phyloP scores from a whole-genome alignment of 257 asterid species.

The Jaltomata sinuosa region DNA sequence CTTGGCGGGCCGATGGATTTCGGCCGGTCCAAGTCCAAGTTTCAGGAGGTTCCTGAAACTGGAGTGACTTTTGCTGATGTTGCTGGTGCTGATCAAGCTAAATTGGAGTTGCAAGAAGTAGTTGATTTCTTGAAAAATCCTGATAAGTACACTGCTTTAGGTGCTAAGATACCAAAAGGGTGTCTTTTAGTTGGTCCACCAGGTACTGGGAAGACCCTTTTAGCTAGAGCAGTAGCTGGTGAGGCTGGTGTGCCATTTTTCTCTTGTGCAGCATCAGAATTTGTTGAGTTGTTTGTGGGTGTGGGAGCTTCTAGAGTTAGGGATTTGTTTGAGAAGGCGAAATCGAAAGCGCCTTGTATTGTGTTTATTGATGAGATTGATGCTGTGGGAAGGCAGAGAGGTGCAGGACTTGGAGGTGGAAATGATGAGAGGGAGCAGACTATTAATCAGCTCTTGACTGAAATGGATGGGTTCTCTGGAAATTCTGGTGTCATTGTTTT shows the following conservation, averaged over 20 bases:
- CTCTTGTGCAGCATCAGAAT: constrained; percentile 97
- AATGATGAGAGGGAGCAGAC: constrained; percentile 98
- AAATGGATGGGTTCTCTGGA: constrained; percentile 97
- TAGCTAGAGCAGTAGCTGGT: constrained; percentile 97
- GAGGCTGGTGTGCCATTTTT: constrained; percentile 95
- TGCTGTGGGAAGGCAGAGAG: constrained; percentile 97
- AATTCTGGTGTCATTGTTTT: constrained; percentile 87
- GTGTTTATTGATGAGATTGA: constrained; percentile 96
- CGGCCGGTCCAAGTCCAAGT: constrained; percentile 90
- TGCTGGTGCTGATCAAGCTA: constrained; percentile 99
- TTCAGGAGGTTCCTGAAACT: constrained; percentile 96
- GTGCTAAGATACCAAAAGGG: constrained; percentile 95
- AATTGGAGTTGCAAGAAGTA: constrained; percentile 90
- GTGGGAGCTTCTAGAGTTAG: constrained; percentile 98
- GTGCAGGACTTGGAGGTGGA: constrained; percentile 95
- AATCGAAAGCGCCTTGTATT: constrained; percentile 93
- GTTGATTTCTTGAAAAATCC: constrained; percentile 96
- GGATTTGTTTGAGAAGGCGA: constrained; percentile 95
- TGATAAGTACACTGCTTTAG: constrained; percentile 91
- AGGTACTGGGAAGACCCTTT: constrained; percentile 92
- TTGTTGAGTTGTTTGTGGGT: constrained; percentile 92
- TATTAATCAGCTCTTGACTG: constrained; percentile 94
- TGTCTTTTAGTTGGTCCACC: constrained; percentile 97
- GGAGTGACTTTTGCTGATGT: constrained; percentile 90
- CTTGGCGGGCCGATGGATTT: constrained; percentile 99